phyloP scores from a whole-genome alignment of 371 early-diverging fungal species.

The Saksenaea vasiformis region DNA sequence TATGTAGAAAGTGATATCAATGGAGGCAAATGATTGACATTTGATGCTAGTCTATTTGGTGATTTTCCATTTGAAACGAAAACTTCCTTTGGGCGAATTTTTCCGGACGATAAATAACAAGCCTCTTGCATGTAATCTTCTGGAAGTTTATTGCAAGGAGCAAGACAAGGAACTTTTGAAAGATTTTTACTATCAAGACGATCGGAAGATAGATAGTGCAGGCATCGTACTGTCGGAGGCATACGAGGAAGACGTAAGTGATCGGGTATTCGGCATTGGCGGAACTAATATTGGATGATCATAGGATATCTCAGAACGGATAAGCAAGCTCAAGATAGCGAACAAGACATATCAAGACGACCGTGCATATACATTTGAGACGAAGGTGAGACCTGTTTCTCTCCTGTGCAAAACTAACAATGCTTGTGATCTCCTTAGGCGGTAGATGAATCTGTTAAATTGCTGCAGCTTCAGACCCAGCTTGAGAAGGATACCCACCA shows the following conservation, averaged over 20 bases:
- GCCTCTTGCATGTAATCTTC: conserved; percentile 77
- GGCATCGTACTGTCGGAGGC: conserved; percentile 63
- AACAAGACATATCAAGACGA: conserved; percentile 75
- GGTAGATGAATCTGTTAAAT: conserved; percentile 73
- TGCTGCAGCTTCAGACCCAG: conserved; percentile 73
- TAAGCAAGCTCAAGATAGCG: conserved; percentile 70
- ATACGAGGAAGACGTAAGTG: conserved; percentile 54
- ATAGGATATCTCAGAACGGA: conserved; percentile 58
- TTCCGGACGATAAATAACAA: conserved; percentile 84
- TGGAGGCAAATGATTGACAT: background rate
- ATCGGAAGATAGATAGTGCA: conserved; percentile 77
- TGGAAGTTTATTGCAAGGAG: conserved; percentile 82
- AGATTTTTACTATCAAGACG: conserved; percentile 96
- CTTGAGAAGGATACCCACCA: conserved; percentile 75
- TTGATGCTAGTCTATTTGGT: conserved; percentile 82
- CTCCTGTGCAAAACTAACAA: background rate
- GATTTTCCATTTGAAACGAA: conserved; percentile 84
- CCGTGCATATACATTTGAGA: conserved; percentile 71
- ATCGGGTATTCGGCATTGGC: background rate
- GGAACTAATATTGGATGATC: background rate
- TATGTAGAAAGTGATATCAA: conserved; percentile 19
- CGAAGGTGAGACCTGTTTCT: conserved; percentile 53
- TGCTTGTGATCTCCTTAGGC: conserved; percentile 50
- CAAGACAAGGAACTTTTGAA: conserved; percentile 78
- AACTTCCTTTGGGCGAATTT: conserved; percentile 84